Evolutionary conservation across 2,329 filamentous ascomycete species (phyloP).

Genomic region (Verticillium albo-atrum): DNA sequence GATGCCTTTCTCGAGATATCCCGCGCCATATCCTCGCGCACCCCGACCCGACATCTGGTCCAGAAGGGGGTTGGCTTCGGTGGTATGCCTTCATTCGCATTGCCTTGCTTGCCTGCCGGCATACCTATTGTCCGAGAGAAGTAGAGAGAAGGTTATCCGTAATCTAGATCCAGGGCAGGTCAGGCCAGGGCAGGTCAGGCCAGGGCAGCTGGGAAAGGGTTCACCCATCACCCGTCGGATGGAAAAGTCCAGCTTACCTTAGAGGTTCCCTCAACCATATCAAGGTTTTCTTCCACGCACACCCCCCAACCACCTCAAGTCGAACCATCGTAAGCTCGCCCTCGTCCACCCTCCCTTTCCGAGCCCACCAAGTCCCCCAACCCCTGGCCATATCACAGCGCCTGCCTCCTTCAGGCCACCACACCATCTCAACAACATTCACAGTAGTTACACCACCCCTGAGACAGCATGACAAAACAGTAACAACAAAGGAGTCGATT

Average conservation of each 20-base stretch:
- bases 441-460: not conserved
- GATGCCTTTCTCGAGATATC: too few species aligned
- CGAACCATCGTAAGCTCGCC: not conserved
- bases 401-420: not conserved
- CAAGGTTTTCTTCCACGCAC: not conserved
- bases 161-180: not conserved
- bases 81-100: too few species aligned
- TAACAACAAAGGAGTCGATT: not conserved
- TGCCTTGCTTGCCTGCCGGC: too few species aligned
- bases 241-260: too few species aligned
- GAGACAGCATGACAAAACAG: not conserved
- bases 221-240: too few species aligned
- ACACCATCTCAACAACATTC: not conserved
- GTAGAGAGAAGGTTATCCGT: not conserved
- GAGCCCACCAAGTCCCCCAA: not conserved
- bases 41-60: too few species aligned
- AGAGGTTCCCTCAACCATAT: not conserved
- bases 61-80: too few species aligned
- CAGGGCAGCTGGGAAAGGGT: too few species aligned
- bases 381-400: not conserved
- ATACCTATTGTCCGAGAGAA: not conserved
- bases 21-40: too few species aligned
- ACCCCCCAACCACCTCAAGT: not conserved
- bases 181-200: too few species aligned
- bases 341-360: not conserved